Conservation (phyloP, 1,139 yeast species). For the Suhomyces bokatorum region DNA sequence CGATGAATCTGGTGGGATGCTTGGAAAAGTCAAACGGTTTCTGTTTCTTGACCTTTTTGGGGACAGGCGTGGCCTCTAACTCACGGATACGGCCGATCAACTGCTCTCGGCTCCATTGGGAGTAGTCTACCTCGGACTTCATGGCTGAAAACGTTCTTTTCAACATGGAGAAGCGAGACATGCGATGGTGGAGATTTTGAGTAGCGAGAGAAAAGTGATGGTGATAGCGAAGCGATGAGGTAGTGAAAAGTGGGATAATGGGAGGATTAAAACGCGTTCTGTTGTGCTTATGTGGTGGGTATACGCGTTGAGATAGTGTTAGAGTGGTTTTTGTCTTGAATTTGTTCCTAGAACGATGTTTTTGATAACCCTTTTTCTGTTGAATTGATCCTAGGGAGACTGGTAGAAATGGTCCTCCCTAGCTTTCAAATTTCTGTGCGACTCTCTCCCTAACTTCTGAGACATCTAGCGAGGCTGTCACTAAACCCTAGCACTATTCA, state of each 20-base stretch:
- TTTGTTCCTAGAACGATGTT: no score
- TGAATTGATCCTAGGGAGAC: no score
- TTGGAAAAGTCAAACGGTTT: constrained; percentile 68
- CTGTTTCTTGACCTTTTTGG: constrained; percentile 24
- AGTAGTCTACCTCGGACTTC: constrained; percentile 29
- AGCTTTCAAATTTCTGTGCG: no score
- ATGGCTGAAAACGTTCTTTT: constrained; percentile 12
- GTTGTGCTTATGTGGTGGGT: no score
- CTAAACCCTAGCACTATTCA: no score
- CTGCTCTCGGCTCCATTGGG: constrained; percentile 53
- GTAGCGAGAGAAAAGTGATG: constrained; percentile 1
- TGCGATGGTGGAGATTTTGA: constrained; percentile 3
- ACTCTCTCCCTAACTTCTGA: no score
- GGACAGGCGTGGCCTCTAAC: constrained; percentile 37
- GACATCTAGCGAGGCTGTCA: no score
- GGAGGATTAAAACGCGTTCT: no score
- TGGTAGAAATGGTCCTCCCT: no score
- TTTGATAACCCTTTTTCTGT: no score
- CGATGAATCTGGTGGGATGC: constrained; percentile 68
- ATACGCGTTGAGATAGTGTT: no score
- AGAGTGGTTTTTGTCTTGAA: no score
- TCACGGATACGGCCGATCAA: constrained; percentile 48
- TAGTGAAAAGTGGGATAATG: not conserved
- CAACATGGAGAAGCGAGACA: constrained; percentile 9
- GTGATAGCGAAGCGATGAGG: not conserved